Evolutionary conservation across 1,284 basidiomycete genomes (phyloP), one percentile per base, ranked within the genome.

Genomic region (Ceratobasidium sp.): DNA sequence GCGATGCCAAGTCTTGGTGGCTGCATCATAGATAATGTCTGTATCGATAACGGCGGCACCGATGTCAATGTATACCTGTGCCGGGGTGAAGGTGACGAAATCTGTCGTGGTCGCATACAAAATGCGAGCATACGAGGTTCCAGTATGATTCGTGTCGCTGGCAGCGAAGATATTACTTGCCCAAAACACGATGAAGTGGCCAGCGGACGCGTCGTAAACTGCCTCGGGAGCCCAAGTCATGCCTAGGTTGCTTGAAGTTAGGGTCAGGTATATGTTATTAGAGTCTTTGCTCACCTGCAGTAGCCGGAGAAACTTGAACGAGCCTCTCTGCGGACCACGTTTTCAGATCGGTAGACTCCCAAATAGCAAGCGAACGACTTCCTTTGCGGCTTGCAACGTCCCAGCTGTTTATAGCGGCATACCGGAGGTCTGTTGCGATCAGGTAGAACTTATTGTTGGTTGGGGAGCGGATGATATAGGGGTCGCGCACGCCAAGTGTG

Each of bases 201-300:
- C 55, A 11, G 54, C 55, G 16, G 49, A 13, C 21, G 67, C 43
- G 30, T 70, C 67, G 14, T 59, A 70, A 35, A 70, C 55, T 4
- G 67, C 67, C 21, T 70, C 67, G 1, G 67, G 67, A 23, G 67
- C 67, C 67, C 67, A 70, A 3, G 28, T 58, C 67, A 70, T 70
- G 30, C 55, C 55, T 70, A 8, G 26, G 2, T 38, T 38, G 16
- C 43, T 61, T 41, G 2, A 61, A 21, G 7, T 21, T n/a, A 43
- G 2, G 23, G 35, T n/a, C n/a, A n/a, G n/a, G 18, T 41, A 18
- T 16, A 46, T 18, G 16, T 18, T 41, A 43, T 26, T 23, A 30
- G 21, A 28, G 35, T 21, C 5, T 5, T 23, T 8, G 16, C 52
- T 32, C 23, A 58, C 67, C 67, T 35, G 67, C 67, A 23, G 67